phyloP scores from a whole-genome alignment of 176 grass and related monocot genomes.

The Triticum timopheevii region DNA sequence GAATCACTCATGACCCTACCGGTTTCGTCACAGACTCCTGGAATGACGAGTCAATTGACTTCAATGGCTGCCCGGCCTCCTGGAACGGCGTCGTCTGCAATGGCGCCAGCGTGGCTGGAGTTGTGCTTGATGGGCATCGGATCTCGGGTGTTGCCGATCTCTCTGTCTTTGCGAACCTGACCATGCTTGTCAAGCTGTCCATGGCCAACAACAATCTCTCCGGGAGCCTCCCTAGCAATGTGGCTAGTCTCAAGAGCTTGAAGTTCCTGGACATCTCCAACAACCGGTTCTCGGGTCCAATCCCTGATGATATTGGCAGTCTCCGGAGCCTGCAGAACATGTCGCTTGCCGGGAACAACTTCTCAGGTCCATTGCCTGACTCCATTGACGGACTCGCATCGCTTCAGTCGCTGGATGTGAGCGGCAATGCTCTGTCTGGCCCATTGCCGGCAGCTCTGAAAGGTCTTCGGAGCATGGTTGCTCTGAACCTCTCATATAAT shows the following conservation, averaged over 20 bases:
- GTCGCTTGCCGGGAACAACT: conserved; percentile 81
- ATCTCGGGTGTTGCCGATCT: conserved; percentile 72
- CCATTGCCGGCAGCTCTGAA: conserved; percentile 52
- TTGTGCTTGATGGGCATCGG: conserved; percentile 73
- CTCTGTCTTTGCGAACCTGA: conserved; percentile 83
- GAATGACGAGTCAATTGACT: conserved; percentile 93
- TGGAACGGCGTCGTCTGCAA: conserved; percentile 97
- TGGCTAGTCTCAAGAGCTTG: conserved; percentile 69
- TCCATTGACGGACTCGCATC: conserved; percentile 64
- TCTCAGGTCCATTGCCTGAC: conserved; percentile 68
- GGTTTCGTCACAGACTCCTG: conserved; percentile 86
- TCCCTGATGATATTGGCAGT: conserved; percentile 63
- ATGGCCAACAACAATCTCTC: conserved; percentile 90
- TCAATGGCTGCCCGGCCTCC: conserved; percentile 89
- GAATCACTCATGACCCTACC: conserved; percentile 73
- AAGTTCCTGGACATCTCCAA: conserved; percentile 82
- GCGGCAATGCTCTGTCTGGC: conserved; percentile 70
- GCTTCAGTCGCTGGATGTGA: conserved; percentile 83
- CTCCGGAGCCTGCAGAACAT: conserved; percentile 81
- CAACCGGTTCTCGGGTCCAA: conserved; percentile 62
- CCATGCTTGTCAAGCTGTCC: conserved; percentile 76
- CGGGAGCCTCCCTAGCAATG: conserved; percentile 53
- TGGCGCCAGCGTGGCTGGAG: conserved; percentile 73
- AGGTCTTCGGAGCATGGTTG: conserved; percentile 63
- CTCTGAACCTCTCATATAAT: conserved; percentile 75